These are phyloP conservation scores for Neofusicoccum ribis DNA, from an alignment of 2,329 filamentous ascomycete species.

Conservation along the genomic window DNA sequence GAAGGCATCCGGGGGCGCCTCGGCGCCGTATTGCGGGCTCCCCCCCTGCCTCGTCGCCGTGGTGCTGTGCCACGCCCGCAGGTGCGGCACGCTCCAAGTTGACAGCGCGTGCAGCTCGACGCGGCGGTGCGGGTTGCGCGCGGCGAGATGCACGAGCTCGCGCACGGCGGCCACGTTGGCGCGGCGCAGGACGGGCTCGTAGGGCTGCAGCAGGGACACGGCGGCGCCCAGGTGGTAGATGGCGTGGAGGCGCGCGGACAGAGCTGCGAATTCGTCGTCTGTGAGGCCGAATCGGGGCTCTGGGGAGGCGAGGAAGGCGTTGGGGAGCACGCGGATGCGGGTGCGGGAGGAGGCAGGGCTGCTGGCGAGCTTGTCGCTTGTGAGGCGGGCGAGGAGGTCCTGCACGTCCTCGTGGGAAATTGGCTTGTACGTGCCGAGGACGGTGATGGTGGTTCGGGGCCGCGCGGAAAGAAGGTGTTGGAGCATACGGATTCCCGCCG, in stretches of 20 bases:
- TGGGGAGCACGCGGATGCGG: background rate
- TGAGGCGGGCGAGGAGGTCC: background rate
- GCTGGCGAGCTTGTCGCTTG: background rate
- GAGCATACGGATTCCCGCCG: background rate
- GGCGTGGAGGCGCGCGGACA: background rate
- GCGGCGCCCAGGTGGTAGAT: constrained; percentile 10
- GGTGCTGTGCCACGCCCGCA: constrained; percentile 1
- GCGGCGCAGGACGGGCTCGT: background rate
- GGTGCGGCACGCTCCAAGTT: constrained; percentile 13
- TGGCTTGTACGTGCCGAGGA: background rate
- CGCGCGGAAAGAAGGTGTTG: background rate
- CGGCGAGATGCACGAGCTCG: background rate
- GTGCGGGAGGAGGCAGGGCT: background rate
- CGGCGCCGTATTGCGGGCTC: background rate
- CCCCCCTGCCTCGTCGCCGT: background rate
- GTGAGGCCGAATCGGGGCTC: background rate
- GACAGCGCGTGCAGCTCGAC: constrained; percentile 6
- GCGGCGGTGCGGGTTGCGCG: background rate
- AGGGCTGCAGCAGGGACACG: background rate
- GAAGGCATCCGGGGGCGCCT: background rate
- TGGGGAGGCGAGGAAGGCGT: background rate
- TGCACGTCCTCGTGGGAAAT: background rate
- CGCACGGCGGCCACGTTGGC: background rate
- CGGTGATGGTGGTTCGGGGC: background rate
- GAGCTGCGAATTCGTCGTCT: background rate